Evolutionary conservation across 2,329 filamentous ascomycete species (phyloP).

Genomic region (Phialophora verrucosa): DNA sequence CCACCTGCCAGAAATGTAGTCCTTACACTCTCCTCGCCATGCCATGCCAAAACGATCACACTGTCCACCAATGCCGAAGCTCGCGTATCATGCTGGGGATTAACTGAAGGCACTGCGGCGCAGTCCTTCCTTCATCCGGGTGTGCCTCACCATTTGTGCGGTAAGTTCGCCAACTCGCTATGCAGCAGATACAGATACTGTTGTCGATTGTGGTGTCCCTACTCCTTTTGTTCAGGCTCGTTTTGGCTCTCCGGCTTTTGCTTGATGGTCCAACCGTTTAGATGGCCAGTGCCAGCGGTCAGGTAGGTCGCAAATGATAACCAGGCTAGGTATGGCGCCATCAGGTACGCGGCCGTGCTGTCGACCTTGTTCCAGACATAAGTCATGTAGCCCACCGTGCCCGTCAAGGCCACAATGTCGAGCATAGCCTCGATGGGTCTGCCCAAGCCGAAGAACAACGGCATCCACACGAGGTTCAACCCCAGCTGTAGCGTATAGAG

Average conservation of each 20-base stretch:
- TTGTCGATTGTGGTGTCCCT: background rate
- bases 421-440: slow-evolving; percentile 74
- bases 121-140: background rate
- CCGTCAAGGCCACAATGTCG: slow-evolving; percentile 75
- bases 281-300: slow-evolving; percentile 68
- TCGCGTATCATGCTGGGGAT: background rate
- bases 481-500: slow-evolving; percentile 86
- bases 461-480: slow-evolving; percentile 88
- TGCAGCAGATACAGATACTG: background rate
- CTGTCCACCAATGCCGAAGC: background rate
- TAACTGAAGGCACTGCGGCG: background rate
- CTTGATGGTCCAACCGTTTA: slow-evolving; percentile 71
- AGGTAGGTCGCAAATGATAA: slow-evolving; percentile 86
- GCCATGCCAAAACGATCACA: background rate
- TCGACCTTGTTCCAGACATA: slow-evolving; percentile 80
- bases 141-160: background rate
- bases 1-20: background rate
- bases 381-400: slow-evolving; percentile 73
- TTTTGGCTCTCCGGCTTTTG: slow-evolving; percentile 24
- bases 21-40: background rate
- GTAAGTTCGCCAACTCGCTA: too few relatives aligned
- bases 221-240: slow-evolving; percentile 24
- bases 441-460: slow-evolving; percentile 83
- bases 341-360: slow-evolving; percentile 70
- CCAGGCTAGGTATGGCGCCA: slow-evolving; percentile 86